phyloP scores from a whole-genome alignment of 495 filamentous ascomycete species.

The Talaromyces stipitatus region DNA sequence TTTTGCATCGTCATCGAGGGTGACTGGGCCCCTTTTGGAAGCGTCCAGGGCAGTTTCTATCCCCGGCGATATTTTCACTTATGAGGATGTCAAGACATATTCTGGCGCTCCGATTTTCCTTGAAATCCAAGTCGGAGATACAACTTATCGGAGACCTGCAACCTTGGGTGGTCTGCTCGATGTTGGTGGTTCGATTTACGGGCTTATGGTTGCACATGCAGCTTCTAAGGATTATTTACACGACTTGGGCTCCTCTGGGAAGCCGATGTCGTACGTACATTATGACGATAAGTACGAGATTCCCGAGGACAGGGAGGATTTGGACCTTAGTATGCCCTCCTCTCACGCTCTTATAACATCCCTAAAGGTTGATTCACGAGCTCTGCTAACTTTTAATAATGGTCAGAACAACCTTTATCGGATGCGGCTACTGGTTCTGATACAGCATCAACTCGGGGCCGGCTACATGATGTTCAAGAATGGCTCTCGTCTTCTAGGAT shows the following conservation, averaged over 20 bases:
- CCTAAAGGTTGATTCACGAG: too few species aligned
- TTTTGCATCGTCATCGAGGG: not conserved
- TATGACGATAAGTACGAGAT: not conserved
- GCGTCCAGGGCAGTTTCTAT: too few species aligned
- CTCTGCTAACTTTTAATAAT: too few species aligned
- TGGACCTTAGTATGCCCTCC: too few species aligned
- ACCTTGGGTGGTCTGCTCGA: not conserved
- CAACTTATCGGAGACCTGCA: not conserved
- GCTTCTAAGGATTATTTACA: not conserved
- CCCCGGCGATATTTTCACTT: not conserved
- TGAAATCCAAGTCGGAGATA: not conserved
- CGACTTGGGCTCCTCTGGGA: not conserved
- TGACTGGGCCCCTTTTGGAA: too few species aligned
- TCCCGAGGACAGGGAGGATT: not conserved
- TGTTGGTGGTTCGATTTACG: not conserved
- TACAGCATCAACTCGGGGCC: too few species aligned
- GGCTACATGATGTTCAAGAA: too few species aligned
- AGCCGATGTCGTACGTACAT: not conserved
- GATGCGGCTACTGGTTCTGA: too few species aligned
- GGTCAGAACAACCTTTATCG: too few species aligned
- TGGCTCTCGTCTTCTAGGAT: too few species aligned
- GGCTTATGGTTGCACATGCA: not conserved
- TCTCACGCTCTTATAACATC: too few species aligned
- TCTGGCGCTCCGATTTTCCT: not conserved
- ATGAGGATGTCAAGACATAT: not conserved